Evolutionary conservation across 2,329 filamentous ascomycete genomes (phyloP).

Genomic region (Scedosporium aurantiacum): DNA sequence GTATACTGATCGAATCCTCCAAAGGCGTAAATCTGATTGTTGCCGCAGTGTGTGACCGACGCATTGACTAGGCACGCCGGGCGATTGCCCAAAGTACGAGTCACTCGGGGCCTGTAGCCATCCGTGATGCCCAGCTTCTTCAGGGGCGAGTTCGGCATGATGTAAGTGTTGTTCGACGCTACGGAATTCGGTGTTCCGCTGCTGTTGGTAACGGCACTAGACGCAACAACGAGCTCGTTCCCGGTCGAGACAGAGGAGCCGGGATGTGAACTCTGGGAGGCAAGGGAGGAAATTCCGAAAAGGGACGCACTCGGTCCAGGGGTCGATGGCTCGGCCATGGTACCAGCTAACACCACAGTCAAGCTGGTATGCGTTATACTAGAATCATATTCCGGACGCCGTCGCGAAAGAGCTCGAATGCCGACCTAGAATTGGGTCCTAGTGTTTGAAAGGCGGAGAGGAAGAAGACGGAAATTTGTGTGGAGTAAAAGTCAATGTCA

Average conservation of each 20-base stretch:
- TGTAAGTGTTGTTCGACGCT: conserved; percentile 67
- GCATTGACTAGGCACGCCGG: conserved; percentile 95
- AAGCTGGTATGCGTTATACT: neutral
- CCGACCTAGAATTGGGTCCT: neutral
- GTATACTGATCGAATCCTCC: conserved; percentile 98
- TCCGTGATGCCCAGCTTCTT: conserved; percentile 56
- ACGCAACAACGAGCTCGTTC: conserved; percentile 14
- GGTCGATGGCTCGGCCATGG: neutral
- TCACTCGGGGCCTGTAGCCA: conserved; percentile 76
- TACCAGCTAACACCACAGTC: neutral
- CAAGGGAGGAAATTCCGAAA: neutral
- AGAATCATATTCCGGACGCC: neutral
- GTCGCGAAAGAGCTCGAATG: neutral
- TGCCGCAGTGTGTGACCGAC: conserved; percentile 95
- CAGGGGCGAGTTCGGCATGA: conserved; percentile 78
- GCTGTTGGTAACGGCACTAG: conserved; percentile 12
- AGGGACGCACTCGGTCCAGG: neutral
- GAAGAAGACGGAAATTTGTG: neutral
- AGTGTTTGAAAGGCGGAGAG: neutral
- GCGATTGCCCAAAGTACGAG: conserved; percentile 63
- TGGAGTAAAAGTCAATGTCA: neutral
- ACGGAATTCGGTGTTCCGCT: conserved; percentile 32
- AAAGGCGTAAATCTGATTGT: conserved; percentile 96
- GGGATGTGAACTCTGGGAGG: neutral
- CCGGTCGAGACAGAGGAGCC: conserved; percentile 16